phyloP scores from a whole-genome alignment of 2,329 filamentous ascomycete genomes.

The Ascochyta rabiei region DNA sequence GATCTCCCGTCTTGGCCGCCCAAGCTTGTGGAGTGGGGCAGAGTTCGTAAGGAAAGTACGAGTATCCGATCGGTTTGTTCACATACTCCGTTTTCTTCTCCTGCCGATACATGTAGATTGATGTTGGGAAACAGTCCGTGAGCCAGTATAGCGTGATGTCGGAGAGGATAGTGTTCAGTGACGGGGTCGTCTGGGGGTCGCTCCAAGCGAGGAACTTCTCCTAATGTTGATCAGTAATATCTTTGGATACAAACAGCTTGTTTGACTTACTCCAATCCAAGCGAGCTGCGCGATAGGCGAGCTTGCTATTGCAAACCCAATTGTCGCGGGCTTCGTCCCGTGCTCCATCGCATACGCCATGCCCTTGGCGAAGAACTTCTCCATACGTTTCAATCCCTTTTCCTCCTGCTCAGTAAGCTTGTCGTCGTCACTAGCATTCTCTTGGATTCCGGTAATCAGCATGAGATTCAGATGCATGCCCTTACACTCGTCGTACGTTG shows the following conservation, averaged over 20 bases:
- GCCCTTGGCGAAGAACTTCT: slow-evolving; percentile 52
- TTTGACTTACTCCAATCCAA: slow-evolving; percentile 56
- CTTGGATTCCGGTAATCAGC: slow-evolving; percentile 25
- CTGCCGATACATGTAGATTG: slow-evolving; percentile 58
- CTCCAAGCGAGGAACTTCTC: slow-evolving; percentile 64
- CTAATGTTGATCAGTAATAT: background rate
- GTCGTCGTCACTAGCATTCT: slow-evolving; percentile 24
- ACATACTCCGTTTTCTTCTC: slow-evolving; percentile 35
- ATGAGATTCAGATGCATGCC: slow-evolving; percentile 46
- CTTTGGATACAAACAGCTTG: background rate
- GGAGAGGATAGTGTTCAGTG: slow-evolving; percentile 55
- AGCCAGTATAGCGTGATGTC: slow-evolving; percentile 62
- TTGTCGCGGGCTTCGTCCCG: slow-evolving; percentile 61
- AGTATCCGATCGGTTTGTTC: slow-evolving; percentile 53
- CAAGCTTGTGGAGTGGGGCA: slow-evolving; percentile 49
- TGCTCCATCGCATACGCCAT: slow-evolving; percentile 60
- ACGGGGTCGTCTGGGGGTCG: slow-evolving; percentile 48
- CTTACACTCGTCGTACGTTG: slow-evolving; percentile 55
- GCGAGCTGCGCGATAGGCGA: slow-evolving; percentile 63
- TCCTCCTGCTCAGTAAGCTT: slow-evolving; percentile 45
- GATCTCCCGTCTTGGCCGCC: slow-evolving; percentile 47
- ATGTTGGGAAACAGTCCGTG: slow-evolving; percentile 56
- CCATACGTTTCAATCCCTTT: slow-evolving; percentile 44
- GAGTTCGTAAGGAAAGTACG: slow-evolving; percentile 53
- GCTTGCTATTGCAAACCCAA: slow-evolving; percentile 60